Percentiles rank a stretch among this genome's conserved stretches.
Conservation (phyloP, 257 asterid genomes). For the Jacaranda mimosifolia region DNA sequence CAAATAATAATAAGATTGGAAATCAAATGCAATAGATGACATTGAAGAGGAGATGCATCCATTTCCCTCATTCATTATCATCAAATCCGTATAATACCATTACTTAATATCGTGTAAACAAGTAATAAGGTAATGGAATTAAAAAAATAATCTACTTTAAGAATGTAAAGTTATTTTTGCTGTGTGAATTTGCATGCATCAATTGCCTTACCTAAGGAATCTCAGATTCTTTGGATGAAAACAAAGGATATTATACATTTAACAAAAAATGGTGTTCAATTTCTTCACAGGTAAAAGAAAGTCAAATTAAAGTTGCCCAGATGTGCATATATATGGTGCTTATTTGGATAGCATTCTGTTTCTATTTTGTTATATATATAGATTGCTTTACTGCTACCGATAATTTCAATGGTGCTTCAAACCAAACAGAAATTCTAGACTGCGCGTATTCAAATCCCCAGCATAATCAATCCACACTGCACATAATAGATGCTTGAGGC, state of each 20-base stretch:
- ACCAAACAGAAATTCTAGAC: neutral
- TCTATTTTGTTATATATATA: neutral
- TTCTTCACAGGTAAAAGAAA: too few species aligned
- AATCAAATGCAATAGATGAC: conserved; percentile 2
- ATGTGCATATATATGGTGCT: neutral
- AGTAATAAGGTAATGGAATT: neutral
- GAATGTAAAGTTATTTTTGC: neutral
- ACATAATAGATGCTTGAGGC: neutral
- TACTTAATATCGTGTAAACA: neutral
- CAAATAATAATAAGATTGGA: neutral
- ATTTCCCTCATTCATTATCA: neutral
- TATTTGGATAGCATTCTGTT: neutral
- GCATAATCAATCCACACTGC: neutral
- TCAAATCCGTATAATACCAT: conserved; percentile 5
- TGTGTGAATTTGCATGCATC: neutral
- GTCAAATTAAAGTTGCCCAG: too few species aligned
- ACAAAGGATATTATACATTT: too few species aligned
- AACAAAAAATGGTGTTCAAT: too few species aligned
- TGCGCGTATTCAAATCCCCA: neutral
- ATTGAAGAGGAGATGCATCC: conserved; percentile 2
- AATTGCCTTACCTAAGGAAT: neutral
- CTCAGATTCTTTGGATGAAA: neutral
- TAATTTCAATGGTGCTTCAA: too few species aligned
- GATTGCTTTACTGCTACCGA: too few species aligned
- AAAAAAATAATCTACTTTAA: neutral